Evolutionary conservation across 495 filamentous ascomycete species (phyloP).

Genomic region (Penicillium daleae): DNA sequence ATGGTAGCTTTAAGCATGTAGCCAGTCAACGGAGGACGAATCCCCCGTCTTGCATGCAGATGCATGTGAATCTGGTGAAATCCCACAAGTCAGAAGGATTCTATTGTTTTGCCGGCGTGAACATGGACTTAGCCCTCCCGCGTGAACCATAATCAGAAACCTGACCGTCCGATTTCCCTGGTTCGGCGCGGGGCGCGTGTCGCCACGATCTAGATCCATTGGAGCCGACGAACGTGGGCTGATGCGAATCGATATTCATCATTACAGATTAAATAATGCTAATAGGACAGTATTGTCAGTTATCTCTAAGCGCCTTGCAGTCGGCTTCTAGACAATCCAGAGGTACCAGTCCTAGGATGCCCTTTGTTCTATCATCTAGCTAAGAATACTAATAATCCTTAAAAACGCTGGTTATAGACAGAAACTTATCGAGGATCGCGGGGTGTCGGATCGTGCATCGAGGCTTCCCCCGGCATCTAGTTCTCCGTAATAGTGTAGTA

Average conservation of each 20-base stretch:
- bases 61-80: slow-evolving; percentile 8
- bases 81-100: slow-evolving; percentile 5
- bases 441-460: neutral
- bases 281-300: neutral
- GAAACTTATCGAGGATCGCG: neutral
- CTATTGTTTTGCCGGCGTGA: neutral
- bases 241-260: neutral
- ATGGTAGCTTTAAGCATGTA: neutral
- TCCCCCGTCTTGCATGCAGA: neutral
- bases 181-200: slow-evolving; percentile 7
- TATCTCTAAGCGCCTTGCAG: neutral
- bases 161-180: slow-evolving; percentile 12
- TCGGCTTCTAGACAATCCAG: neutral
- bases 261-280: neutral
- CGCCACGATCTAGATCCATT: slow-evolving; percentile 15
- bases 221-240: slow-evolving; percentile 1
- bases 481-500: no score
- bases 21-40: neutral
- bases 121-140: neutral
- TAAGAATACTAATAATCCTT: neutral
- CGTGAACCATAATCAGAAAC: slow-evolving; percentile 14
- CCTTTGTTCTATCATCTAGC: neutral
- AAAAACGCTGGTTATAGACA: neutral
- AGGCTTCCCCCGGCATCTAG: neutral
- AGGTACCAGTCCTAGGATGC: neutral